Evolutionary conservation across 1,284 basidiomycete genomes (phyloP), one percentile per base, ranked within the genome.

Genomic region (Coniferiporia weirii): DNA sequence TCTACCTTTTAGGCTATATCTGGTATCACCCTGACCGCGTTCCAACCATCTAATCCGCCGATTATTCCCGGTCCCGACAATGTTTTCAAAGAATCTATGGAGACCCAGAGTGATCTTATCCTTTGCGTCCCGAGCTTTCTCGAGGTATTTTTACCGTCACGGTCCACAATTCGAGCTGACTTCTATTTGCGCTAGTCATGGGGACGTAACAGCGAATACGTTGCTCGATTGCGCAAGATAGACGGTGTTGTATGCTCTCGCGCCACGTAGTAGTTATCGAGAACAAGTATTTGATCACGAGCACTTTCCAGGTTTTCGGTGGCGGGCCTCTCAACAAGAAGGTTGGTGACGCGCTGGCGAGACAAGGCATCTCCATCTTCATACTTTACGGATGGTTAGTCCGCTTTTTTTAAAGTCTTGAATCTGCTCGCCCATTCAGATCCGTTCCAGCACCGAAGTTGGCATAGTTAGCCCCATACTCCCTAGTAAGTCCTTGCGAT

Each of bases 81-180:
- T 19, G 62, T 68, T 43, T 61, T 72, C 13, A 61, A 67, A 6
- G 60, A 57, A 2, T 54, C 64, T 19, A 50, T 61, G 3, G 61
- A 57, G 2, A 65, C 65, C 7, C 52, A 64, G 4, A 61, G 63
- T 45, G 61, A 69, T 34, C 52, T 67, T 9, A 48, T 69, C 1
- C 65, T 68, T 36, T 65, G 62, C 53, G 65, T 69, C 4, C 72
- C 71, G 1, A 61, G 61, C 15, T 68, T 71, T 40, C 51, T 71
- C 52, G 70, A 73, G 65, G 71, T 71, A 22, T 62, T 57, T 38
- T 40, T 40, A 1, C 38, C 3, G 2, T 3, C 15, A n/a, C 15
- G 38, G 9, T 10, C 15, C 8, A 40, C 15, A 40, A 40, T 2
- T 3, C 9, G 38, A 40, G 38, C 38, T 15, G 9, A 12, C 12